Percentiles rank a stretch among this genome's conserved stretches.
Conservation (phyloP, 208 protist genomes). For the Trypanosoma caninum region DNA sequence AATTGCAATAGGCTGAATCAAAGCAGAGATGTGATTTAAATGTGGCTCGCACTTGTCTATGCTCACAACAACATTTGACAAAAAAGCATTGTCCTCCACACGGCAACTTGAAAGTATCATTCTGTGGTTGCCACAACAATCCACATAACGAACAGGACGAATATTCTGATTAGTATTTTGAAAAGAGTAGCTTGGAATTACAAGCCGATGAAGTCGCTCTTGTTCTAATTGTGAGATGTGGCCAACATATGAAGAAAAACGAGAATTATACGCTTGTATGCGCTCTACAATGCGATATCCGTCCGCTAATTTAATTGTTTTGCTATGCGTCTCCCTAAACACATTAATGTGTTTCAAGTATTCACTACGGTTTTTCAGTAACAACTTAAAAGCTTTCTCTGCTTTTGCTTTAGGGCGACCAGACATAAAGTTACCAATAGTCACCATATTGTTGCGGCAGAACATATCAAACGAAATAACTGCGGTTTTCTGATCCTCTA, state of each 20-base stretch:
- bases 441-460: constrained; percentile 41
- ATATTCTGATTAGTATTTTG: not conserved
- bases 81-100: not conserved
- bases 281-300: constrained; percentile 30
- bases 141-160: constrained; percentile 12
- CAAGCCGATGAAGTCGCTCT: constrained; percentile 49
- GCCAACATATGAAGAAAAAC: constrained; percentile 58
- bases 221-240: constrained; percentile 35
- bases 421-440: constrained; percentile 65
- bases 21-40: constrained; percentile 58
- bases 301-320: constrained; percentile 37
- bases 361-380: constrained; percentile 65
- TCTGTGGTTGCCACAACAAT: constrained; percentile 16
- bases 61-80: constrained; percentile 21
- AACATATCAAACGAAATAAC: constrained; percentile 55
- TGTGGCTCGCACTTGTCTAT: constrained; percentile 64
- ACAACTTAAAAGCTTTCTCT: constrained; percentile 55
- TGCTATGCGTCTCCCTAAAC: constrained; percentile 54
- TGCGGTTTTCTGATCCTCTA: constrained; percentile 28
- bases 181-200: constrained; percentile 33
- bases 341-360: constrained; percentile 79
- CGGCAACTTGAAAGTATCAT: not conserved
- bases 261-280: constrained; percentile 28
- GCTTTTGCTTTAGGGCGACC: constrained; percentile 64
- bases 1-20: constrained; percentile 50